Conservation (phyloP, 352 stramenopile species). For the Globisporangium acanthophoron region DNA sequence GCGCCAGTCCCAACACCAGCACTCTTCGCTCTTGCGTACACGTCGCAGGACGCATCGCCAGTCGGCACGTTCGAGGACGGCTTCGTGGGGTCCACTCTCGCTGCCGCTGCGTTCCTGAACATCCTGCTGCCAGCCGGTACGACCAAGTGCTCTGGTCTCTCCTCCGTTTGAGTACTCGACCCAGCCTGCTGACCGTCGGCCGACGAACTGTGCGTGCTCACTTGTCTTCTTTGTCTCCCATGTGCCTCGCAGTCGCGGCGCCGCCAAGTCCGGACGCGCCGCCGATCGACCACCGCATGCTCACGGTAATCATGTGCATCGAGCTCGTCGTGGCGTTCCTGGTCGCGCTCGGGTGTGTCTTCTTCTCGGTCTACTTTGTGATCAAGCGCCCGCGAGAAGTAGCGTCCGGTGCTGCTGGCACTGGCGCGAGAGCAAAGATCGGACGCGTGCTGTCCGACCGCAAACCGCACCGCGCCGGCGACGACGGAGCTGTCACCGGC, state of each 20-base stretch:
- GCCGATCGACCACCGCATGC: slow-evolving; percentile 74
- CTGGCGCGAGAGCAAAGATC: not conserved
- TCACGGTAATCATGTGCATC: slow-evolving; percentile 84
- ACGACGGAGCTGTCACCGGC: not conserved
- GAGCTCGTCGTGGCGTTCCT: slow-evolving; percentile 79
- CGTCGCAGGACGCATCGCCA: slow-evolving; percentile 29
- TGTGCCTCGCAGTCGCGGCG: slow-evolving; percentile 27
- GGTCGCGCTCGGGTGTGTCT: slow-evolving; percentile 74
- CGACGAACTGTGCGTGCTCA: too few species aligned
- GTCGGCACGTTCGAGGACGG: slow-evolving; percentile 42
- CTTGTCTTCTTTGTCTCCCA: too few species aligned
- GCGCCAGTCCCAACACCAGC: not conserved
- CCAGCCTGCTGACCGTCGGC: not conserved
- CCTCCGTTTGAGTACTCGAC: not conserved
- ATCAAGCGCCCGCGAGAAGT: slow-evolving; percentile 65
- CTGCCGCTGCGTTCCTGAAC: slow-evolving; percentile 61
- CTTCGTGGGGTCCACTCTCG: slow-evolving; percentile 53
- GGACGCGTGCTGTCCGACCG: slow-evolving; percentile 8
- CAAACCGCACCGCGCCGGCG: slow-evolving; percentile 1
- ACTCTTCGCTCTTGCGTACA: slow-evolving; percentile 36
- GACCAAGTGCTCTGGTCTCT: not conserved
- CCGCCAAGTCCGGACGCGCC: slow-evolving; percentile 70
- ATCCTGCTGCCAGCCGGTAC: slow-evolving; percentile 66
- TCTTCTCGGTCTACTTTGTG: slow-evolving; percentile 88
- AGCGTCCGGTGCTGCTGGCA: not conserved